Conservation (phyloP, 345 rosid species). For the Combretum micranthum region DNA sequence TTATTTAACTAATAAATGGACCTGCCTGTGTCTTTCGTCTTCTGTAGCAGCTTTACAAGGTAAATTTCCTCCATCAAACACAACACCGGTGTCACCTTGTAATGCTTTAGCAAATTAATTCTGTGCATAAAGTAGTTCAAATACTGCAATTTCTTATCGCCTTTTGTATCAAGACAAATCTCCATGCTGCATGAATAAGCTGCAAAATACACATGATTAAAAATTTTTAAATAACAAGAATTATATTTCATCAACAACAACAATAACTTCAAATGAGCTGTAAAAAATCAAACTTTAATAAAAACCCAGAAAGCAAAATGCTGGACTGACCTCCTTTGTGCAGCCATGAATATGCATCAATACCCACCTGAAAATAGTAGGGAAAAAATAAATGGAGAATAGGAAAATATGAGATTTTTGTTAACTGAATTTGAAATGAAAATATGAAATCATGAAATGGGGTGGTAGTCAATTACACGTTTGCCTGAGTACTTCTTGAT, state of each 20-base stretch:
- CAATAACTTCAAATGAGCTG: neutral
- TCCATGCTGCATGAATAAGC: slow-evolving; percentile 98
- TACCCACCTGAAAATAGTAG: slow-evolving; percentile 57
- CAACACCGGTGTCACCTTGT: slow-evolving; percentile 72
- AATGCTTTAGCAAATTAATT: slow-evolving; percentile 56
- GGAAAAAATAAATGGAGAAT: neutral
- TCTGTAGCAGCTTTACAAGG: slow-evolving; percentile 79
- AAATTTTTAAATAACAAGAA: neutral
- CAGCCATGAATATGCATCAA: slow-evolving; percentile 92
- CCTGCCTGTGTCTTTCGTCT: slow-evolving; percentile 53
- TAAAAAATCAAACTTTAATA: neutral
- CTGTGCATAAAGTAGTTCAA: slow-evolving; percentile 79
- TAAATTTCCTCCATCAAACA: slow-evolving; percentile 72
- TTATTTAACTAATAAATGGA: neutral
- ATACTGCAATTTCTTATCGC: slow-evolving; percentile 57
- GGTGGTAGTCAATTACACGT: slow-evolving; percentile 32
- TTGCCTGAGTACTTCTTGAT: slow-evolving; percentile 72
- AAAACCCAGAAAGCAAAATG: neutral
- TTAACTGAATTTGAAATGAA: neutral
- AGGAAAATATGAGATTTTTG: neutral
- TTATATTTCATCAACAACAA: neutral
- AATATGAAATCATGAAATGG: neutral
- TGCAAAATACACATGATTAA: slow-evolving; percentile 19
- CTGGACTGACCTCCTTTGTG: slow-evolving; percentile 84
- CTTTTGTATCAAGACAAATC: slow-evolving; percentile 58